A percentile compares a stretch with the other conserved stretches of the same genome.
Conservation (phyloP, 257 asterid species). For the Solanum bulbocastanum region DNA sequence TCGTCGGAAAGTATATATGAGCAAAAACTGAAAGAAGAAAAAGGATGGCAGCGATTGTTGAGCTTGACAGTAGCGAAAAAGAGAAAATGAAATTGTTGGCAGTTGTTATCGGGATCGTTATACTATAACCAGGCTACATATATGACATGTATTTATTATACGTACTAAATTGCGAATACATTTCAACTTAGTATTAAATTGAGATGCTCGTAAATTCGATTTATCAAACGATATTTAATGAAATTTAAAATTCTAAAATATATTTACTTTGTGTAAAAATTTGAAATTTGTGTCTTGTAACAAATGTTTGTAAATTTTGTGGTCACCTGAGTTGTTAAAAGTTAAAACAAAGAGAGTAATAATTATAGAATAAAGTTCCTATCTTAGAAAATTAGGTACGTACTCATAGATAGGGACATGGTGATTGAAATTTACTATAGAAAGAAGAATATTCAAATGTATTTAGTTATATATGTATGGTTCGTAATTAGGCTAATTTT, state of each 20-base stretch:
- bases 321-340: neutral
- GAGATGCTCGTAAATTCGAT: neutral
- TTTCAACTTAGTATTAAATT: no score
- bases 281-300: neutral
- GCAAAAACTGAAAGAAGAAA: neutral
- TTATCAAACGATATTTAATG: no score
- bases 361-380: neutral
- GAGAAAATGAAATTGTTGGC: neutral
- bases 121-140: neutral
- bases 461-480: neutral
- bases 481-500: neutral
- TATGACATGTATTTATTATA: neutral
- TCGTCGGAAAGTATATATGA: neutral
- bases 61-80: neutral
- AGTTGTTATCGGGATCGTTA: neutral
- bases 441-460: neutral
- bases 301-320: neutral
- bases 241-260: no score
- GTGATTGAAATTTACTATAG: neutral
- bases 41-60: neutral
- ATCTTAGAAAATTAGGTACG: no score
- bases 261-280: neutral
- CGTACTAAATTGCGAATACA: neutral
- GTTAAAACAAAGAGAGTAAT: neutral
- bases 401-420: neutral